Conservation (phyloP, 768 basidiomycete genomes). For the Russula virescens region DNA sequence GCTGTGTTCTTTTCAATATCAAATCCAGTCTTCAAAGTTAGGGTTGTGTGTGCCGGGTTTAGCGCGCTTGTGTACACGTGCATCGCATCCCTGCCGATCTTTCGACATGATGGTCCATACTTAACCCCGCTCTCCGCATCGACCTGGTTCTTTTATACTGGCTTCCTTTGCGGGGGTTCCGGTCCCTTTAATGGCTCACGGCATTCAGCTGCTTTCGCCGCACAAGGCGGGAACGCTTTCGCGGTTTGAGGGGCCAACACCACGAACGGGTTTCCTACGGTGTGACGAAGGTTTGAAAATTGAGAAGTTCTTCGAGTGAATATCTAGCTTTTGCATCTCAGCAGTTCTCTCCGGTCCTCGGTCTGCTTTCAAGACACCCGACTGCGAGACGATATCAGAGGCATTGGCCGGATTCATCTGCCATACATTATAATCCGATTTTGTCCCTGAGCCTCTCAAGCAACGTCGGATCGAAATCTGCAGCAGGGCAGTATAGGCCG, state of each 20-base stretch:
- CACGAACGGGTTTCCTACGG: neutral
- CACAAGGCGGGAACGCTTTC: neutral
- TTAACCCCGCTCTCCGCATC: too few species aligned
- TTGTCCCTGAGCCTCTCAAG: neutral
- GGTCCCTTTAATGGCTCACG: neutral
- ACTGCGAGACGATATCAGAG: too few species aligned
- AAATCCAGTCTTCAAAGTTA: neutral
- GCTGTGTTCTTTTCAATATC: neutral
- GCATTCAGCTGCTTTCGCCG: neutral
- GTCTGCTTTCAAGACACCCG: too few species aligned
- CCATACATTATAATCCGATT: neutral
- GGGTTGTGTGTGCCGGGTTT: neutral
- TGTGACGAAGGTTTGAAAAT: too few species aligned
- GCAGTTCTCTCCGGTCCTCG: too few species aligned
- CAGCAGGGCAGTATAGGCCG: neutral
- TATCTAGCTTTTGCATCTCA: neutral
- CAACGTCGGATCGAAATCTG: neutral
- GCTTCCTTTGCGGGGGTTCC: neutral
- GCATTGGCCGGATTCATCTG: too few species aligned
- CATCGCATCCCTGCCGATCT: too few species aligned
- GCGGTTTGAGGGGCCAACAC: too few species aligned
- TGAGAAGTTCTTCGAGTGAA: too few species aligned
- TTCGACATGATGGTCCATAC: too few species aligned
- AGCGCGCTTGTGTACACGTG: neutral
- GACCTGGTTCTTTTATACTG: too few species aligned